Evolutionary conservation across 2,329 filamentous ascomycete species (phyloP), one percentile per base, ranked within the genome.

Genomic region (Colletotrichum agaves): DNA sequence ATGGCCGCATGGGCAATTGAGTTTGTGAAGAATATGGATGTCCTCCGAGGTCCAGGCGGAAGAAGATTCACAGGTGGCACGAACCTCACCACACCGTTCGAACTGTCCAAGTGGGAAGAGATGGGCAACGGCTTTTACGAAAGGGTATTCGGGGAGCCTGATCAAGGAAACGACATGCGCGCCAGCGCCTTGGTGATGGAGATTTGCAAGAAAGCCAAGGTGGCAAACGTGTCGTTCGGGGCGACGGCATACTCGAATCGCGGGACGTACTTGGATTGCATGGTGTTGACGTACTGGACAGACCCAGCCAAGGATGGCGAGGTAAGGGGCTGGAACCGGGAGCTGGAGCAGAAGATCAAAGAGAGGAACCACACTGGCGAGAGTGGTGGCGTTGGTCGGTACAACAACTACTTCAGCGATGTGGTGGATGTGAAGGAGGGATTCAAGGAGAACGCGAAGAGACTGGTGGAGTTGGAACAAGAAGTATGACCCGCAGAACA

Each of bases 211-310:
- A 78, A 79, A 61, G 71, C 74, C 3, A 80, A 81, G 71, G 75
- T 81, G 23, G 75, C 76, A 1, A 71, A 75, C n/a, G 74, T 82
- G 4, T 71, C 75, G 0, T 69, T 75, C 1, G 68, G 75, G 2
- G 77, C 75, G 1, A 85, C 80, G 5, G 80, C 83, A 0, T 83
- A 83, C 63, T 80, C 82, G 3, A 83, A 81, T 67, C 78, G 83
- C 4, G 82, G 80, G 7, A 72, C 73, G 5, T 81, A 82, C 41
- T 82, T 82, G 68, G 83, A 85, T 53, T 79, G 79, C 1, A 74
- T 81, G 58, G 76, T 81, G 2, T 71, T 73, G 5, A 75, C 82
- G 33, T 75, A 78, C 11, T 85, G 83, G 83, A 75, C 76, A 1
- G 76, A 81, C 41, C 41, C 73, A 3, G 72, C 69, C 6, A 75